Percentiles rank a stretch among this genome's conserved stretches.
phyloP scores from a whole-genome alignment of 352 stramenopile genomes.

The Pythium myriotylum region DNA sequence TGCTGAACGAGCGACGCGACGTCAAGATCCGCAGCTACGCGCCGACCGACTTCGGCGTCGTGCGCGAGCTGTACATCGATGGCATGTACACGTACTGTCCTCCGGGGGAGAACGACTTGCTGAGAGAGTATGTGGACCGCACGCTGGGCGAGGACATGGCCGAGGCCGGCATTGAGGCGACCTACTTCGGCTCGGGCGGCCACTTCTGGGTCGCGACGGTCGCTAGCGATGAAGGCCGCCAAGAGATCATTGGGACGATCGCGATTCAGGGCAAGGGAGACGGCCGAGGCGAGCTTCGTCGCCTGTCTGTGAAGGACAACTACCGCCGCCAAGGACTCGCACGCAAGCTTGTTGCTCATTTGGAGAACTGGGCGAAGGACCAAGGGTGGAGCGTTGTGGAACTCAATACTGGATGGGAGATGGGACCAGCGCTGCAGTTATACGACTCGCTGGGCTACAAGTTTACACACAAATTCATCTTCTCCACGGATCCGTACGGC shows the following conservation, averaged over 20 bases:
- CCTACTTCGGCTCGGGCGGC: constrained; percentile 17
- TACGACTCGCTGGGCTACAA: constrained; percentile 27
- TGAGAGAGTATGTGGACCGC: constrained; percentile 1
- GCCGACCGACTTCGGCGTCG: not conserved
- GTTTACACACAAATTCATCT: not conserved
- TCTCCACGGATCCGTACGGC: not conserved
- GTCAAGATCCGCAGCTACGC: constrained; percentile 1
- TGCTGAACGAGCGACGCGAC: too few species aligned
- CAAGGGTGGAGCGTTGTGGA: constrained; percentile 30
- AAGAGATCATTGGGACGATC: constrained; percentile 33
- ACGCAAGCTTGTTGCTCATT: constrained; percentile 30
- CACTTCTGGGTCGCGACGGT: constrained; percentile 54
- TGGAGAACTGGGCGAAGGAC: constrained; percentile 44
- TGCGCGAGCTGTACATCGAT: not conserved
- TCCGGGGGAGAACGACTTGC: not conserved
- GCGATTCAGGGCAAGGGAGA: constrained; percentile 25
- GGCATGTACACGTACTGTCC: constrained; percentile 1
- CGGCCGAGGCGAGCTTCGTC: constrained; percentile 33
- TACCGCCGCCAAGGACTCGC: constrained; percentile 40
- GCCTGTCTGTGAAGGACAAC: constrained; percentile 46
- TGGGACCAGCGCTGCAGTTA: constrained; percentile 31
- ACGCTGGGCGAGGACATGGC: not conserved
- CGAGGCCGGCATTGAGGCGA: not conserved
- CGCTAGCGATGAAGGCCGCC: constrained; percentile 4
- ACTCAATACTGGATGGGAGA: constrained; percentile 36